Base-by-base conservation (phyloP, 805 yeast species). In the Pichia nakasei region DNA sequence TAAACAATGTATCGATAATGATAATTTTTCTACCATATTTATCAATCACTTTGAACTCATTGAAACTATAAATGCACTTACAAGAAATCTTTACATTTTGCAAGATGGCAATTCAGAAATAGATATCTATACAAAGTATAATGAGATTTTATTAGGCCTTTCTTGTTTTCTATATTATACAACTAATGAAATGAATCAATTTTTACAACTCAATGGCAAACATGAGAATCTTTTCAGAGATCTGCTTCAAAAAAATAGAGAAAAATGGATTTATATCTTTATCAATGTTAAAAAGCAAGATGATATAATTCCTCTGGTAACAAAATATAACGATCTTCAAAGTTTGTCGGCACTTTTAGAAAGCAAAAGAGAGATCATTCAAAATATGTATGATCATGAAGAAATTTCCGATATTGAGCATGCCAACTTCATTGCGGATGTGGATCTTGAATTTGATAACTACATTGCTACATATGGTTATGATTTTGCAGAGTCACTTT, bases 381-480 rank as follows among this genome's bases (percentile, higher is more conserved):
- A 65, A 15, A 61, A 17, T 3, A 21, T 35, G 3, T 31, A 27
- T 20, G 24, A 38, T 15, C 37, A 21, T 9, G 26, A 67, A 52
- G 60, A 56, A 29, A 44, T 46, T 11, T 18, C 42, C 3, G 49
- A 44, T 31, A 41, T 49, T 39, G 47, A 51, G n/a, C 33, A 50
- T 5, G 15, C 64, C 49, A 18, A 55, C 45, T 26, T 34, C 11
- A 26, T 32, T 45, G 45, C 49, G 52, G 63, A 41, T 26, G 31
- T 55, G 22, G 49, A 50, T 12, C 1, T 33, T 2, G 48, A 48
- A 22, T 76, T 78, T 50, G 68, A 65, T 19, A 61, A 64, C 29
- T 83, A 74, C 56, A 78, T 85, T 55, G 70, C 72, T 15, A 69
- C 68, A 41, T 85, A 75, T 60, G 85, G 82, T 1, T 82, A 80